Evolutionary conservation across 1,284 basidiomycete species (phyloP).

Genomic region (Apiotrichum domesticum): DNA sequence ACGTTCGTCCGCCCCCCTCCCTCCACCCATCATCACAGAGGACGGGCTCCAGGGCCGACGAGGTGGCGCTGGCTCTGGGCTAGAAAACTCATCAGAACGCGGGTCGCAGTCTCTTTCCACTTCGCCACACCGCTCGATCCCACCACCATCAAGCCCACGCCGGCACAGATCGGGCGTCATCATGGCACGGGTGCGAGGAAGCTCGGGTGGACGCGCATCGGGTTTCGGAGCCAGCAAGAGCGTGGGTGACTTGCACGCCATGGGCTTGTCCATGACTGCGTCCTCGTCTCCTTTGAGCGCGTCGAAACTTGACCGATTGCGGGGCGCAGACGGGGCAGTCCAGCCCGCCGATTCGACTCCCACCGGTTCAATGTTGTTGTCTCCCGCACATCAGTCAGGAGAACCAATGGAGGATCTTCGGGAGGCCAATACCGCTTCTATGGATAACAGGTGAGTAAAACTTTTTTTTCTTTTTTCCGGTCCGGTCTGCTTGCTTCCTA

Average conservation of each 20-base stretch:
- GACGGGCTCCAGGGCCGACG: no score
- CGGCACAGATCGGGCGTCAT: conserved; percentile 36
- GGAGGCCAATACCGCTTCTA: conserved; percentile 14
- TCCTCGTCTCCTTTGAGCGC: background rate
- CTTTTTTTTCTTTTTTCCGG: no score
- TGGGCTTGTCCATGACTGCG: conserved; percentile 8
- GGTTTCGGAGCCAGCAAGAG: conserved; percentile 29
- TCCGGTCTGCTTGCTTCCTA: no score
- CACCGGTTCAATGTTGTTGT: no score
- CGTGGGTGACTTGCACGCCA: conserved; percentile 29
- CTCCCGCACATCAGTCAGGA: no score
- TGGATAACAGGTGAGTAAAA: conserved; percentile 40
- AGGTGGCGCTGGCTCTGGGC: no score
- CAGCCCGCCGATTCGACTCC: no score
- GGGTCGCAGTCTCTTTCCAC: background rate
- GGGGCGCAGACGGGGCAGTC: no score
- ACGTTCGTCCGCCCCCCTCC: background rate
- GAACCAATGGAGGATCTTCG: conserved; percentile 12
- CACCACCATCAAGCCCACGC: conserved; percentile 35
- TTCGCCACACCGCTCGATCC: background rate
- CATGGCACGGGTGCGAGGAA: conserved; percentile 32
- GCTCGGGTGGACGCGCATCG: conserved; percentile 20
- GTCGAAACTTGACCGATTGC: background rate
- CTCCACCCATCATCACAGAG: background rate
- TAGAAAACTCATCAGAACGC: background rate